Base-by-base conservation (phyloP, 108 stramenopile genomes). In the Schizochytrium sp. region DNA sequence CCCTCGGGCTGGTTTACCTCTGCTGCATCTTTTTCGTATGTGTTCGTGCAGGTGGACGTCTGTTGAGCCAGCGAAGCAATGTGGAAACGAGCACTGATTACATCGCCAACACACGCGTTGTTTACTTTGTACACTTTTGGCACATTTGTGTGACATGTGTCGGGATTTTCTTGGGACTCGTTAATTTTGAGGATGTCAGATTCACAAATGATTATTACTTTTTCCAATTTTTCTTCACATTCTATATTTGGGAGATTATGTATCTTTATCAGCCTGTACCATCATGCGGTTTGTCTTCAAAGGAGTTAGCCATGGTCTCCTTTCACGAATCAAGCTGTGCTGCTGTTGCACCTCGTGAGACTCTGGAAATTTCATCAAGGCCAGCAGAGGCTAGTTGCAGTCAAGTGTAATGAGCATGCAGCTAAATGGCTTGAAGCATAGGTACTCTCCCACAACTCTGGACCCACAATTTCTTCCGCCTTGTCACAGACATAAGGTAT, bases 181-280 rank as follows among this genome's bases (percentile, higher is more conserved):
- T 83, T 38, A 55, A 55, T 53, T 46, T 19, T 46, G 28, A 83
- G 28, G 76, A 83, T 4, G 50, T 55, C 5, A 17, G 76, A n/a
- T 55, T 55, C 3, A 55, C 76, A 42, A 47, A 55, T 17, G 47
- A 55, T 13, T 55, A 49, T 53, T 83, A 55, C 76, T 83, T 83
- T 55, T 83, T 83, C 76, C 76, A 83, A 53, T 83, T 83, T 28
- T 38, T 83, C 50, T 55, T 40, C 76, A 83, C 47, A 13, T 40
- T 83, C 15, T 83, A 83, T 2, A 40, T 83, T 5, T 13, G 49
- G 45, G 76, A 83, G 47, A 53, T 83, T 38, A 55, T 83, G 76
- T 46, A 38, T 17, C 53, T 83, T 38, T 83, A 83, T 53, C 50
- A 49, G 15, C 76, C 76, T n/a, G 76, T 83, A 38, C 19, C 59